Conservation (phyloP, 192 early-diverging fungal genomes). For the Entomortierella lignicola region DNA sequence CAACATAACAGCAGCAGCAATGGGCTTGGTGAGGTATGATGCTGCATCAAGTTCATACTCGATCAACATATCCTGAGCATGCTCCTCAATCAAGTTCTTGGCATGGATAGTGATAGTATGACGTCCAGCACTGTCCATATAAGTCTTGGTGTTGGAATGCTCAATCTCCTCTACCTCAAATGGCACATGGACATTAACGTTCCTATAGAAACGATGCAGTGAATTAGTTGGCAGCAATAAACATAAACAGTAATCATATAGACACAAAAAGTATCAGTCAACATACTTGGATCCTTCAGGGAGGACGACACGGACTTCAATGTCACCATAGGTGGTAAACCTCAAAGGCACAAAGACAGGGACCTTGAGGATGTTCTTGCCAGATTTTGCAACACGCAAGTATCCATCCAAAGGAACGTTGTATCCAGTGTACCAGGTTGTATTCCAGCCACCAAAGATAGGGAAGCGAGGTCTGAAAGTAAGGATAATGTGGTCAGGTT, state of each 20-base stretch:
- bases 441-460: constrained; percentile 96
- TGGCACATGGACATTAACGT: constrained; percentile 73
- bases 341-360: constrained; percentile 75
- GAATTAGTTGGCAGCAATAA: background rate
- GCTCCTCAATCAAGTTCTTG: constrained; percentile 80
- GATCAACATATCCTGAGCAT: constrained; percentile 62
- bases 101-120: constrained; percentile 78
- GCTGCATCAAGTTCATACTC: constrained; percentile 62
- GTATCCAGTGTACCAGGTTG: constrained; percentile 96
- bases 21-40: constrained; percentile 72
- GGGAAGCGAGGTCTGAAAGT: constrained; percentile 93
- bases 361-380: constrained; percentile 72
- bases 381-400: constrained; percentile 61
- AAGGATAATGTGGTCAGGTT: constrained; percentile 65
- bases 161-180: constrained; percentile 67
- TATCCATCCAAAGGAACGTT: constrained; percentile 76
- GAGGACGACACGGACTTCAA: constrained; percentile 79
- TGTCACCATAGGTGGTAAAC: constrained; percentile 72
- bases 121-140: constrained; percentile 94
- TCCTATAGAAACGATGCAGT: constrained; percentile 47
- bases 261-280: background rate
- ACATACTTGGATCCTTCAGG: constrained; percentile 91
- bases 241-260: background rate
- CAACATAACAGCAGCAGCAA: constrained; percentile 61
- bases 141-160: constrained; percentile 72